These are phyloP conservation scores for Castanea sativa DNA, from an alignment of 306 rosid species.

Conservation along the genomic window DNA sequence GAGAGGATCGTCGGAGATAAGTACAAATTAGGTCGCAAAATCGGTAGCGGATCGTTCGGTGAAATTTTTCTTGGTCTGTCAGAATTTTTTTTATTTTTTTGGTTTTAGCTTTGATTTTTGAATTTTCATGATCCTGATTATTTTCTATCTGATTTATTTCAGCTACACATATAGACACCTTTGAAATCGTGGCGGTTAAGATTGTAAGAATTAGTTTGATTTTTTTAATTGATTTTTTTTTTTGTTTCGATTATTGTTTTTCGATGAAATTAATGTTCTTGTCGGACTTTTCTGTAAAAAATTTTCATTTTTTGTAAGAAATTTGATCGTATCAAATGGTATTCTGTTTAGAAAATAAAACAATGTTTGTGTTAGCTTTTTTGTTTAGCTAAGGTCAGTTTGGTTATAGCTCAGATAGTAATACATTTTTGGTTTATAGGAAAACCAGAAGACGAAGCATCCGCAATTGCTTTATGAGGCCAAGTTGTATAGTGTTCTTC, in stretches of 20 bases:
- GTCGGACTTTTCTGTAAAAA: too few relatives aligned
- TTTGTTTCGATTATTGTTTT: background rate
- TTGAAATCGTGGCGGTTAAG: constrained; percentile 68
- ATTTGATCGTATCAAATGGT: too few relatives aligned
- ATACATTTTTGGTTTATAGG: constrained; percentile 32
- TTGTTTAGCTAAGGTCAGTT: too few relatives aligned
- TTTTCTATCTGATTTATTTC: constrained; percentile 17
- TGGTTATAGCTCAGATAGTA: background rate
- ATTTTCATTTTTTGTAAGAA: background rate
- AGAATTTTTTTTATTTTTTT: background rate
- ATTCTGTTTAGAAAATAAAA: too few relatives aligned
- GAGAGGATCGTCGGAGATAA: constrained; percentile 62
- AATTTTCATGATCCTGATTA: background rate
- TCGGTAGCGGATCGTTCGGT: constrained; percentile 77
- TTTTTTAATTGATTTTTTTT: background rate
- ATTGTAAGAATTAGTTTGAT: constrained; percentile 41
- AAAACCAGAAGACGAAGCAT: constrained; percentile 61
- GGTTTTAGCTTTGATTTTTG: background rate
- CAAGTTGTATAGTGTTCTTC: constrained; percentile 52
- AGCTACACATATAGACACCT: constrained; percentile 54
- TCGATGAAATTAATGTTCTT: background rate
- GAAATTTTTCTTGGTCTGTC: constrained; percentile 59
- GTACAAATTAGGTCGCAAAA: constrained; percentile 69
- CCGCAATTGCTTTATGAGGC: constrained; percentile 68
- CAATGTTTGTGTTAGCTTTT: too few relatives aligned